phyloP scores from a whole-genome alignment of 2,329 filamentous ascomycete species.

The Botrytis cinerea region DNA sequence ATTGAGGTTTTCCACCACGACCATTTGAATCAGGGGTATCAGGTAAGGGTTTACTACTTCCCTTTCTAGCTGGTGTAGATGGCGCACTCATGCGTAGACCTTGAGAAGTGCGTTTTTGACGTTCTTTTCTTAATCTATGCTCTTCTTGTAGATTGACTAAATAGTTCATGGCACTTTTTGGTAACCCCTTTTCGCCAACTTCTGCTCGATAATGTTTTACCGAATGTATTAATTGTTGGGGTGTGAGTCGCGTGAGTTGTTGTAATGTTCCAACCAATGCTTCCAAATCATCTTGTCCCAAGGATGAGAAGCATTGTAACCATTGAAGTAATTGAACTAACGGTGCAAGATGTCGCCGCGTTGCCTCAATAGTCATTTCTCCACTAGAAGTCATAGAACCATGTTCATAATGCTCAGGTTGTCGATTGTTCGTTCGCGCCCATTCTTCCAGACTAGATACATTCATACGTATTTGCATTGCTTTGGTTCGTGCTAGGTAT shows the following conservation, averaged over 20 bases:
- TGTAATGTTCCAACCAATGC: constrained; percentile 85
- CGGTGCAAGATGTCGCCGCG: constrained; percentile 81
- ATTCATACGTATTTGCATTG: constrained; percentile 99
- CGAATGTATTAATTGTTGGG: constrained; percentile 86
- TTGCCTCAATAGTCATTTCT: constrained; percentile 82
- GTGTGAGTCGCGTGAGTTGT: constrained; percentile 80
- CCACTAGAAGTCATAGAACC: constrained; percentile 83
- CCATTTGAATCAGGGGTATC: constrained; percentile 47
- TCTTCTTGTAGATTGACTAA: constrained; percentile 79
- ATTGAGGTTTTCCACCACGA: constrained; percentile 37
- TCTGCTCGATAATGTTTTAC: constrained; percentile 93
- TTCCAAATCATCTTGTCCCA: constrained; percentile 82
- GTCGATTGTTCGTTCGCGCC: constrained; percentile 88
- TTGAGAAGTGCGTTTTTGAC: constrained; percentile 50
- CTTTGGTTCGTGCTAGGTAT: constrained; percentile 93
- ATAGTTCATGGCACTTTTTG: constrained; percentile 86
- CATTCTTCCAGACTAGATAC: constrained; percentile 94
- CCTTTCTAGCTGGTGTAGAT: constrained; percentile 44
- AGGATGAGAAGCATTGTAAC: constrained; percentile 95
- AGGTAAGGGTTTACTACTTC: constrained; percentile 48
- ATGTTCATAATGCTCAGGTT: constrained; percentile 93
- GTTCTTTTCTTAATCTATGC: constrained; percentile 59
- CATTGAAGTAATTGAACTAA: constrained; percentile 94
- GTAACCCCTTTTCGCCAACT: constrained; percentile 89
- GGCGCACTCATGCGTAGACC: constrained; percentile 45